Conservation (phyloP, 257 asterid species). For the Nemophila menziesii region DNA sequence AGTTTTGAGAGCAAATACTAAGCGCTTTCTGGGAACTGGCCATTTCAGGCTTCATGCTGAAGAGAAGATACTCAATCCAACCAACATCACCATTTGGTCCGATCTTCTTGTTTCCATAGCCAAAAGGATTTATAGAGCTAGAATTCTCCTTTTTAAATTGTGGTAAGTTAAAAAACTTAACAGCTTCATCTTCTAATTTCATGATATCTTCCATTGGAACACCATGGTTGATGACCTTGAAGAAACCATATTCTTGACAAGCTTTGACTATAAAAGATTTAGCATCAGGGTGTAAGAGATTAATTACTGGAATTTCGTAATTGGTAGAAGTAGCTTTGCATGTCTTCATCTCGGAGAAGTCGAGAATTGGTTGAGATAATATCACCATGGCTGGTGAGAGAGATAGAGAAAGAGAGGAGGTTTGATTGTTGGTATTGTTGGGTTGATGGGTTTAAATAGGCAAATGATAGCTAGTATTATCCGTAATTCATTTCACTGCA, state of each 20-base stretch:
- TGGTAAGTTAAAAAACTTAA: slow-evolving; percentile 33
- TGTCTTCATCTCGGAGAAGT: no score
- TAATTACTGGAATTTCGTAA: slow-evolving; percentile 49
- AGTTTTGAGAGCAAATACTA: no score
- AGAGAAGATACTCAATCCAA: slow-evolving; percentile 54
- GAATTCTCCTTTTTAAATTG: slow-evolving; percentile 40
- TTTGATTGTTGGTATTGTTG: no score
- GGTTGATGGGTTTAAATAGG: no score
- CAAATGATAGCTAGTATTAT: no score
- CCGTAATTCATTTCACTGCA: no score
- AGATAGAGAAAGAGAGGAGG: no score
- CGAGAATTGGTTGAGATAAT: no score
- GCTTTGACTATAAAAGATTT: slow-evolving; percentile 33
- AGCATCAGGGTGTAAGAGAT: slow-evolving; percentile 32
- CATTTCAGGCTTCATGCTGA: slow-evolving; percentile 43
- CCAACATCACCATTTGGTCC: slow-evolving; percentile 72
- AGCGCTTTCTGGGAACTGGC: no score
- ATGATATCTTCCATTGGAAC: slow-evolving; percentile 30
- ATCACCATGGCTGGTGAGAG: no score
- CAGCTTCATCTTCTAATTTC: slow-evolving; percentile 32
- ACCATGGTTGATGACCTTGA: slow-evolving; percentile 52
- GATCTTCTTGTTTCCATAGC: slow-evolving; percentile 68
- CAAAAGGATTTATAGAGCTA: slow-evolving; percentile 48
- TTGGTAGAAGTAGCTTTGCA: no score
- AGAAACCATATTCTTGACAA: slow-evolving; percentile 57